phyloP scores from a whole-genome alignment of 441 rosid genomes.

The Erodium texanum region DNA sequence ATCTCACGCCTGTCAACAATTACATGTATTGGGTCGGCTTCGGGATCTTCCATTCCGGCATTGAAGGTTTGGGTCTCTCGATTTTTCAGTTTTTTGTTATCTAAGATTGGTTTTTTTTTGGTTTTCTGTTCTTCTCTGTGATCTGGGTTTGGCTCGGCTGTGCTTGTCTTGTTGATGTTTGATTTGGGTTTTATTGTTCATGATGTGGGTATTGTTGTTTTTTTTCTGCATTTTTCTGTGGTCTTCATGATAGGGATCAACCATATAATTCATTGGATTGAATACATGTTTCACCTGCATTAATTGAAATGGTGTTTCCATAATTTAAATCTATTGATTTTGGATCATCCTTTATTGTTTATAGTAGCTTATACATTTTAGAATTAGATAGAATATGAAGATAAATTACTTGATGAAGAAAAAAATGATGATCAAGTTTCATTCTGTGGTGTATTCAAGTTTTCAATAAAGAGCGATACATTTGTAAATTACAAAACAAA shows the following conservation, averaged over 20 bases:
- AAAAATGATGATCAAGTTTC: too few species aligned
- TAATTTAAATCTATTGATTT: neutral
- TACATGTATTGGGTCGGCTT: constrained; percentile 3
- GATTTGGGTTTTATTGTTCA: neutral
- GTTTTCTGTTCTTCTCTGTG: neutral
- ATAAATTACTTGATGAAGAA: neutral
- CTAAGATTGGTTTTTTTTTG: neutral
- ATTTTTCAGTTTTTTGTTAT: too few species aligned
- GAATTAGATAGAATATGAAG: neutral
- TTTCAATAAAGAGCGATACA: too few species aligned
- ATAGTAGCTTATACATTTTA: too few species aligned
- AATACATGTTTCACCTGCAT: neutral
- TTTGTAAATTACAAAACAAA: too few species aligned
- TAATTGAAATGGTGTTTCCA: neutral
- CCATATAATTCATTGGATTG: too few species aligned
- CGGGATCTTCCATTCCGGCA: constrained; percentile 7
- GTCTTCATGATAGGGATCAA: neutral
- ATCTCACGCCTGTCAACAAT: constrained; percentile 2
- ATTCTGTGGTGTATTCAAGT: too few species aligned
- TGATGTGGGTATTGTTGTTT: neutral
- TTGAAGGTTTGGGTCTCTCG: neutral
- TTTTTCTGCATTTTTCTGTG: neutral
- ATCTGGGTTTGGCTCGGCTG: neutral
- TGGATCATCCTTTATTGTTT: neutral
- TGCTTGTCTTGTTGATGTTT: too few species aligned